phyloP scores from a whole-genome alignment of 2,329 filamentous ascomycete species.

The Cephalotrichum gorgonifer region DNA sequence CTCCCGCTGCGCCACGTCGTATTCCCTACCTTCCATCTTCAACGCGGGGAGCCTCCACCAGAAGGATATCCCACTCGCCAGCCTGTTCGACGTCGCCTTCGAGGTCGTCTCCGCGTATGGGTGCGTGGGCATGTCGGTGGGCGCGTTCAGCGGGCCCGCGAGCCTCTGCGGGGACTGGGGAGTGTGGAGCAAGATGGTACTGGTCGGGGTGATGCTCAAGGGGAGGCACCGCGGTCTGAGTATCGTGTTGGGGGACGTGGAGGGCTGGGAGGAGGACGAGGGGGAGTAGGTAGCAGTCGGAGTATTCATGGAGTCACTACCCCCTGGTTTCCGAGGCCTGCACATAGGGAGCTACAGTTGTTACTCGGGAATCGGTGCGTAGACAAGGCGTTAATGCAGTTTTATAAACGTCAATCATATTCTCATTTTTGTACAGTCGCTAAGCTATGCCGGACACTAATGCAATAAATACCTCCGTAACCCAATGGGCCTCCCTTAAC shows the following conservation, averaged over 20 bases:
- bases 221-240: constrained; percentile 47
- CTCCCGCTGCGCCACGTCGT: not conserved
- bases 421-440: not conserved
- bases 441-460: not conserved
- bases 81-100: constrained; percentile 50
- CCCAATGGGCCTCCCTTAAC: not conserved
- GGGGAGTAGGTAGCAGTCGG: too few relatives aligned
- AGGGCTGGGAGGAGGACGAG: too few relatives aligned
- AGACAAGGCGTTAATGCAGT: too few relatives aligned
- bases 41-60: constrained; percentile 31
- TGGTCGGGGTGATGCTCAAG: constrained; percentile 46
- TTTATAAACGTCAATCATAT: too few relatives aligned
- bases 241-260: constrained; percentile 30
- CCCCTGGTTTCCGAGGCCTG: too few relatives aligned
- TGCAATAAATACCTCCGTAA: not conserved
- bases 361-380: too few relatives aligned
- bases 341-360: too few relatives aligned
- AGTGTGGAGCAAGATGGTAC: constrained; percentile 44
- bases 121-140: constrained; percentile 50
- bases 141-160: constrained; percentile 40
- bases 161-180: constrained; percentile 46
- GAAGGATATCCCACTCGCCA: constrained; percentile 38
- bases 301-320: too few relatives aligned
- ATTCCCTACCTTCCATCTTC: not conserved
- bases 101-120: constrained; percentile 49